Conservation (phyloP, 164 flowering plant species). For the Dillenia turbinata region DNA sequence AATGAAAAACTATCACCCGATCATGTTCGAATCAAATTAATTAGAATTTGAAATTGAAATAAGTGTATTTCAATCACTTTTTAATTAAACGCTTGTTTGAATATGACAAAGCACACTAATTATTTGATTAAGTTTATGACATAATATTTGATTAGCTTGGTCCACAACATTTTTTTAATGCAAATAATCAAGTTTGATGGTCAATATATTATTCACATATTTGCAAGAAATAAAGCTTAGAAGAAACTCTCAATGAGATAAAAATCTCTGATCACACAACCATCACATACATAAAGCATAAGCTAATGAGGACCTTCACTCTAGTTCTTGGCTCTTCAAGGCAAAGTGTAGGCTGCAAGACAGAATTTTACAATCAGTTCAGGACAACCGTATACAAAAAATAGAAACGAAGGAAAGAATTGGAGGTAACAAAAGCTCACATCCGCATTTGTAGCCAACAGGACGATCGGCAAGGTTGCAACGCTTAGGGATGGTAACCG, state of each 20-base stretch:
- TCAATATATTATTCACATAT: background rate
- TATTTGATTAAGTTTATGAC: too few relatives aligned
- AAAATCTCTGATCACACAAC: background rate
- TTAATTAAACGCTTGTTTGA: too few relatives aligned
- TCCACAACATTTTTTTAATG: too few relatives aligned
- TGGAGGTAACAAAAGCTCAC: slow-evolving; percentile 12
- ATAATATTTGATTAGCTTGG: too few relatives aligned
- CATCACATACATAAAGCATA: background rate
- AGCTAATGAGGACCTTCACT: too few relatives aligned
- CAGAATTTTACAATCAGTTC: background rate
- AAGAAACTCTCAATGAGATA: background rate
- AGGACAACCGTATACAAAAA: background rate
- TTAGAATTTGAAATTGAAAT: too few relatives aligned
- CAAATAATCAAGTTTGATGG: too few relatives aligned
- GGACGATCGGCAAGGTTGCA: slow-evolving; percentile 78
- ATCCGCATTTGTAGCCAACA: slow-evolving; percentile 72
- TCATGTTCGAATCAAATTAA: too few relatives aligned
- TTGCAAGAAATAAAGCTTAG: background rate
- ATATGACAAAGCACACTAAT: too few relatives aligned
- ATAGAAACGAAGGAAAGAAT: background rate
- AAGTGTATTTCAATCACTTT: too few relatives aligned
- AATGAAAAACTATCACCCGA: too few relatives aligned
- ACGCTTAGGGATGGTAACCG: slow-evolving; percentile 69
- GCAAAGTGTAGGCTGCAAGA: slow-evolving; percentile 58
- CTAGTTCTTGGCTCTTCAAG: slow-evolving; percentile 18